These are phyloP conservation scores for Suhomyces atakaporum DNA, from an alignment of 1,139 yeast genomes.

Conservation along the genomic window DNA sequence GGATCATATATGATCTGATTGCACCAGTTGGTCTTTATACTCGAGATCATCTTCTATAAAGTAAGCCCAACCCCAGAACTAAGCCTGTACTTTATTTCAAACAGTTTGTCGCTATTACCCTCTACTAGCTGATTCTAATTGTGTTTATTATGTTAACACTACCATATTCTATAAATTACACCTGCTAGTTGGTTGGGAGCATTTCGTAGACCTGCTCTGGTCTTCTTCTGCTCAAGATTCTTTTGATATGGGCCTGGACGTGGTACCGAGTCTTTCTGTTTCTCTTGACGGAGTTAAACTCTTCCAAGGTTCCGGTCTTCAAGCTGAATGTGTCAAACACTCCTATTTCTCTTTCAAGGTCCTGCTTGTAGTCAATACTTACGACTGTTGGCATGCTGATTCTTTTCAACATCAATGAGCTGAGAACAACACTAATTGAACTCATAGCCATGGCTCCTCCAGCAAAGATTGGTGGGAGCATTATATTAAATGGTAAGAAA, in stretches of 20 bases:
- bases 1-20: too few species aligned
- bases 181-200: conserved; percentile 8
- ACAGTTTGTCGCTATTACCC: too few species aligned
- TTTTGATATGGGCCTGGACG: conserved; percentile 3
- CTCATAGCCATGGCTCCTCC: conserved; percentile 94
- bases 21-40: too few species aligned
- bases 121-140: too few species aligned
- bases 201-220: conserved; percentile 10
- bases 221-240: conserved; percentile 3
- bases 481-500: conserved; percentile 73
- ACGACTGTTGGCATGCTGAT: conserved; percentile 53
- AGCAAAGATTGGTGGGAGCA: conserved; percentile 85
- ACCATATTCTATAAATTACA: too few species aligned
- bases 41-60: too few species aligned
- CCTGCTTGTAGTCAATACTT: conserved; percentile 13
- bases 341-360: conserved; percentile 26
- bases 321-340: conserved; percentile 28
- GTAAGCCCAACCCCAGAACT: too few species aligned
- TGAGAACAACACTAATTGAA: conserved; percentile 83
- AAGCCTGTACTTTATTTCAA: too few species aligned
- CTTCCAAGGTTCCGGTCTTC: conserved; percentile 31
- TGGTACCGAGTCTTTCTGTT: conserved; percentile 11
- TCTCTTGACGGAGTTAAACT: conserved; percentile 32
- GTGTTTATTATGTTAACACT: too few species aligned
- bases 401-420: conserved; percentile 68